These are phyloP conservation scores for Podospora tetraspora DNA, from an alignment of 495 filamentous ascomycete genomes.

Conservation along the genomic window DNA sequence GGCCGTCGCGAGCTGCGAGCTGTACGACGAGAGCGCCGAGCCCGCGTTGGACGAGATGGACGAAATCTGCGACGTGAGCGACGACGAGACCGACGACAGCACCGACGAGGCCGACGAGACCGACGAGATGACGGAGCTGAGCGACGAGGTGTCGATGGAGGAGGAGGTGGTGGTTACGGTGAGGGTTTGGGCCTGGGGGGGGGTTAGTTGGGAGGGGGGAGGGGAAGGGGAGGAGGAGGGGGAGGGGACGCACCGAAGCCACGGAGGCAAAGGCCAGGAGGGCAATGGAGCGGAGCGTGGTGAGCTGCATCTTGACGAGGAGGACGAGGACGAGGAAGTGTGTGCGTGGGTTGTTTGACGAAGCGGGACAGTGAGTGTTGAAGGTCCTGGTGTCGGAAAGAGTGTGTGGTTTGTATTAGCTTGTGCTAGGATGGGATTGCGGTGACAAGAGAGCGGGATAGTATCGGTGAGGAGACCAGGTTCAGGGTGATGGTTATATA, in stretches of 20 bases:
- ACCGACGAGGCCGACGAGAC: constrained; percentile 14
- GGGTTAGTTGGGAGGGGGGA: constrained; percentile 7
- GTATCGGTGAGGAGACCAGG: neutral
- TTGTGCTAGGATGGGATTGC: neutral
- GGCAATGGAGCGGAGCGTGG: constrained; percentile 11
- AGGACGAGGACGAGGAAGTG: neutral
- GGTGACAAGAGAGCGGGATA: neutral
- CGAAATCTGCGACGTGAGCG: constrained; percentile 3
- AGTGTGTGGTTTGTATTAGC: neutral
- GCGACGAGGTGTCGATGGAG: constrained; percentile 18
- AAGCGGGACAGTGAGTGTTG: neutral
- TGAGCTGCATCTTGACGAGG: constrained; percentile 23
- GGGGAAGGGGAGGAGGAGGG: neutral
- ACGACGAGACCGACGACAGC: neutral
- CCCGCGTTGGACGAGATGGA: constrained; percentile 11
- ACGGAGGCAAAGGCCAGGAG: constrained; percentile 24
- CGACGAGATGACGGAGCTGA: constrained; percentile 17
- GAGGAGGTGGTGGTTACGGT: constrained; percentile 7
- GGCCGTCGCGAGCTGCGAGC: constrained; percentile 17
- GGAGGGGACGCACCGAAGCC: constrained; percentile 21
- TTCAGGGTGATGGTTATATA: neutral
- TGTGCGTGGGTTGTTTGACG: neutral
- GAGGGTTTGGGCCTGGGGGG: constrained; percentile 25
- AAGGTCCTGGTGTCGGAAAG: neutral
- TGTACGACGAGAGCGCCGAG: constrained; percentile 4